Evolutionary conservation across 192 early-diverging fungal genomes (phyloP).

Genomic region (Pilaira anomala): DNA sequence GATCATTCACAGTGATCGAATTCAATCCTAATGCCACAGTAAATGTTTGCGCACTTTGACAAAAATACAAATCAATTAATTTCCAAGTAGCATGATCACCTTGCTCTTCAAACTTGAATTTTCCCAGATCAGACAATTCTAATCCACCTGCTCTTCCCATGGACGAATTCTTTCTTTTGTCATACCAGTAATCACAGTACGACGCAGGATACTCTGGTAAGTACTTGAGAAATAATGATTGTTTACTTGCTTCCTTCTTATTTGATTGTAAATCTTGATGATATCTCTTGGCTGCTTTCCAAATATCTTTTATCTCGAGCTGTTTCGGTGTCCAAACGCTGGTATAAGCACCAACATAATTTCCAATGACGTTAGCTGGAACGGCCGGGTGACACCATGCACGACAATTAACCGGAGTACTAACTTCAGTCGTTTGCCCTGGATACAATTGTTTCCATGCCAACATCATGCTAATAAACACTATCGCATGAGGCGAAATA

Average conservation of each 20-base stretch:
- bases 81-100: slow-evolving; percentile 1
- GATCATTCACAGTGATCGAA: slow-evolving; percentile 10
- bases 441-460: slow-evolving; percentile 22
- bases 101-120: not conserved
- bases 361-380: slow-evolving; percentile 20
- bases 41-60: slow-evolving; percentile 27
- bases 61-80: slow-evolving; percentile 18
- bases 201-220: slow-evolving; percentile 20
- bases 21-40: slow-evolving; percentile 14
- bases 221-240: slow-evolving; percentile 4
- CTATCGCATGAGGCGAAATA: slow-evolving; percentile 18
- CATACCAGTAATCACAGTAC: slow-evolving; percentile 17
- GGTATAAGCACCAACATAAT: slow-evolving; percentile 27
- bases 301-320: slow-evolving; percentile 5
- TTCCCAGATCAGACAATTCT: slow-evolving; percentile 35
- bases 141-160: slow-evolving; percentile 31
- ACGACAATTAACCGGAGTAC: slow-evolving; percentile 30
- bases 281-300: slow-evolving; percentile 20
- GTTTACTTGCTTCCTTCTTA: not conserved
- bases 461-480: not conserved
- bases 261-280: slow-evolving; percentile 16
- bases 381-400: slow-evolving; percentile 14
- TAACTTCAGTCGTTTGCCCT: not conserved
- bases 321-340: not conserved
- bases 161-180: slow-evolving; percentile 13